Percentiles rank a stretch among this genome's conserved stretches.
phyloP scores from a whole-genome alignment of 306 rosid species.

The Elaeagnus macrophylla region DNA sequence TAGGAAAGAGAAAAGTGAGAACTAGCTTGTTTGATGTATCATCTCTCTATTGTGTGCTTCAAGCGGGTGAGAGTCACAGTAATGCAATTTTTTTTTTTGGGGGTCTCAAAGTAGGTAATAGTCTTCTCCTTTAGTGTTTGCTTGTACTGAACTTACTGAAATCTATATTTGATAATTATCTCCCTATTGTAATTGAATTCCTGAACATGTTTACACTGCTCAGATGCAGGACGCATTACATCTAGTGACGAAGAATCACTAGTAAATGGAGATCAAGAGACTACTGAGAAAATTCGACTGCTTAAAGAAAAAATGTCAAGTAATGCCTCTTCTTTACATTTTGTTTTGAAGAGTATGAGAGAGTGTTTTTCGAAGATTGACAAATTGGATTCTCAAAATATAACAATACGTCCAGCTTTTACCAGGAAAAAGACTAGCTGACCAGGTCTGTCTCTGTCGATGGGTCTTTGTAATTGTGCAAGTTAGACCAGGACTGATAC shows the following conservation, averaged over 20 bases:
- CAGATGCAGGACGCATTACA: conserved; percentile 32
- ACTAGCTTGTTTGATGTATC: too few relatives aligned
- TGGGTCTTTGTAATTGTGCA: neutral
- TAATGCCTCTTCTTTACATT: conserved; percentile 46
- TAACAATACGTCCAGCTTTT: conserved; percentile 51
- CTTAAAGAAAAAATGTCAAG: conserved; percentile 58
- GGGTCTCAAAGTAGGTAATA: too few relatives aligned
- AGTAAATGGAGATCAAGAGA: conserved; percentile 36
- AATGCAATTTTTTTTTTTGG: too few relatives aligned
- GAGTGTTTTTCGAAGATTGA: conserved; percentile 65
- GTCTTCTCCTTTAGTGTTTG: neutral
- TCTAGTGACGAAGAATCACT: conserved; percentile 18
- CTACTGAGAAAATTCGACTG: conserved; percentile 41
- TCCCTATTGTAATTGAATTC: neutral
- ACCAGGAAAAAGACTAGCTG: conserved; percentile 43
- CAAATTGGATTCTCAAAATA: conserved; percentile 46
- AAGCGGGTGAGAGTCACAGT: too few relatives aligned
- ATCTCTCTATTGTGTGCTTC: too few relatives aligned
- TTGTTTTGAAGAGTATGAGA: conserved; percentile 61
- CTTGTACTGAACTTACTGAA: neutral
- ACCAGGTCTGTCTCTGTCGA: conserved; percentile 7
- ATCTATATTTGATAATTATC: neutral
- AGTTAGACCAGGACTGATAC: neutral
- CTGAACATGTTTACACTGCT: conserved; percentile 5
- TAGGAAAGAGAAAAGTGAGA: too few relatives aligned